Base-by-base conservation (phyloP, 306 rosid species). In the Pyrus pyrifolia region DNA sequence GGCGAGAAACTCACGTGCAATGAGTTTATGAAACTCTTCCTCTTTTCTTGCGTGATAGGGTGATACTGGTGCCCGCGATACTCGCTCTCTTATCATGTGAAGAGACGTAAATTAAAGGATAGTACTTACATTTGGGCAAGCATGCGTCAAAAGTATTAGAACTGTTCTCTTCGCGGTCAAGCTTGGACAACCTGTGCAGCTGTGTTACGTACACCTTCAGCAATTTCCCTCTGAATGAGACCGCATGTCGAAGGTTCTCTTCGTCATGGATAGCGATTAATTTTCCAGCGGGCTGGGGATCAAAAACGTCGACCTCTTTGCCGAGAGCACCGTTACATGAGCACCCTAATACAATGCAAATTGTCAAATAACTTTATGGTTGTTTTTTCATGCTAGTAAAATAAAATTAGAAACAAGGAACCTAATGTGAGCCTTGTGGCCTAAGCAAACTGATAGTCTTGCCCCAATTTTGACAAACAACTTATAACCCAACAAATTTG, bases 191-290 rank as follows among this genome's bases (percentile, higher is more conserved):
- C 93, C 81, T 93, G 35, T 33, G 35, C 35, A 93, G 92, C 81
- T 93, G 35, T 33, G 35, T 6, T 70, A 93, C 96, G 42, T 35
- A 35, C 42, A 11, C 98, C 91, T 70, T 89, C 93, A 29, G 96
- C 98, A 49, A 93, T 85, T 86, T 93, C 98, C 89, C 84, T 83
- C 59, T 82, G 85, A 65, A 91, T 87, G 81, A 76, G 72, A 71
- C 91, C 91, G 98, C 96, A 93, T 87, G 31, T 93, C 96, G 22
- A 93, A 93, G 42, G 88, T 88, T 81, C 98, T 91, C 81, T 91
- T 91, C 44, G 83, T 87, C 73, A 93, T 65, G 71, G 98, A 93
- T 11, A 77, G 76, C 8, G 97, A 87, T 81, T 77, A 7, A 35
- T 35, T 35, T 89, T 80, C 88, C 84, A 27, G 40, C 40, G 6